A percentile compares a stretch with the other conserved stretches of the same genome.
Conservation (phyloP, 2,329 filamentous ascomycete genomes). For the Aspergillus bombycis region DNA sequence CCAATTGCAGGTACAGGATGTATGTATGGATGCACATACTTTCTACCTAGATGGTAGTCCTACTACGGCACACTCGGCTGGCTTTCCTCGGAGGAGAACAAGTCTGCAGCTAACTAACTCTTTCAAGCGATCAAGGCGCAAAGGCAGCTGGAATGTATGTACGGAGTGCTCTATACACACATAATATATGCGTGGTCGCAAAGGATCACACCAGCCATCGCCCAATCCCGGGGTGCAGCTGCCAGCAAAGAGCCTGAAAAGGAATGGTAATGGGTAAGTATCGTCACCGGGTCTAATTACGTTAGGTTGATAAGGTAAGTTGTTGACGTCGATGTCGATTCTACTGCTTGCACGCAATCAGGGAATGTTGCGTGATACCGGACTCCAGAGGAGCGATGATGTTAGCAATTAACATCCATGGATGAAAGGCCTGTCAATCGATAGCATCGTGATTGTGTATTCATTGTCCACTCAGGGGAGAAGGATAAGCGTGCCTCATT, state of each 20-base stretch:
- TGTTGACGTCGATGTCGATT: neutral
- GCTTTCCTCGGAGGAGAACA: neutral
- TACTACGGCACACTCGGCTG: constrained; percentile 7
- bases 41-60: neutral
- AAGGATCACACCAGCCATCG: constrained; percentile 1
- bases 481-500: neutral
- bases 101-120: constrained; percentile 9
- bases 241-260: neutral
- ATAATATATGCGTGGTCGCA: neutral
- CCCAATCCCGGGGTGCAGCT: constrained; percentile 6
- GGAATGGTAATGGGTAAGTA: neutral
- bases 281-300: neutral
- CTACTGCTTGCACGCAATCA: neutral
- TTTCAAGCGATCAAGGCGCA: neutral
- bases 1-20: neutral
- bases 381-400: neutral
- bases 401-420: neutral
- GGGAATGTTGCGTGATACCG: neutral
- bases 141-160: neutral
- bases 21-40: neutral
- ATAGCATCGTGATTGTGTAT: neutral
- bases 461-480: neutral
- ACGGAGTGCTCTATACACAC: neutral
- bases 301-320: neutral
- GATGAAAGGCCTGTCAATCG: neutral